Evolutionary conservation across 495 filamentous ascomycete species (phyloP).

Genomic region (Aspergillus campestris): DNA sequence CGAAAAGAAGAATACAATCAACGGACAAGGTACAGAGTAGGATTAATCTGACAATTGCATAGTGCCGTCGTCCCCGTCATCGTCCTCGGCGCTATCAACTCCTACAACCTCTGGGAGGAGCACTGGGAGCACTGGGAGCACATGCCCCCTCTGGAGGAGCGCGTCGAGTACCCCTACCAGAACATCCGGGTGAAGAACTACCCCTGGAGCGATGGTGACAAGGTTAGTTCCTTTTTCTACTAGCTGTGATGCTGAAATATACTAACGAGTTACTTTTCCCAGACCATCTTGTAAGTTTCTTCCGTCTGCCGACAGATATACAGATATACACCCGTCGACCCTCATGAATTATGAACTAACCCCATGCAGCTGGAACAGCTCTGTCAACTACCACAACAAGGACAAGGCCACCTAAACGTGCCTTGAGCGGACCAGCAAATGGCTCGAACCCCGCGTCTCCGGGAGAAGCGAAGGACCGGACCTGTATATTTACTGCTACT

Average conservation of each 20-base stretch:
- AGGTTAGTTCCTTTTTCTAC: constrained; percentile 53
- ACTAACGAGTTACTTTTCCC: constrained; percentile 21
- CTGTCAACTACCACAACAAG: constrained; percentile 94
- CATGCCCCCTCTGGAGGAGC: constrained; percentile 79
- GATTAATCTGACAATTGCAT: constrained; percentile 10
- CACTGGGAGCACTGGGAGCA: constrained; percentile 94
- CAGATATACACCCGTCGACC: not conserved
- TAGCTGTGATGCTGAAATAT: not conserved
- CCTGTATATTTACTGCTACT: constrained; percentile 17
- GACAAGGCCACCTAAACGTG: constrained; percentile 56
- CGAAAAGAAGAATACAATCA: too few species aligned
- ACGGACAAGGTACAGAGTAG: not conserved
- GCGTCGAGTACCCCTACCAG: constrained; percentile 83
- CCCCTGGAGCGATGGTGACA: constrained; percentile 87
- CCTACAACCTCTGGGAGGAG: constrained; percentile 83
- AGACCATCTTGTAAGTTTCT: constrained; percentile 60
- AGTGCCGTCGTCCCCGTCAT: constrained; percentile 65
- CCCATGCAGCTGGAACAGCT: constrained; percentile 73
- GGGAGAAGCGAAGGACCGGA: not conserved
- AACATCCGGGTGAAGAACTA: constrained; percentile 88
- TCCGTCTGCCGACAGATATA: not conserved
- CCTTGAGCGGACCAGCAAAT: not conserved
- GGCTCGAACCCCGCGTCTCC: not conserved
- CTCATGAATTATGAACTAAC: constrained; percentile 13
- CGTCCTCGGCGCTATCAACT: constrained; percentile 63